Base-by-base conservation (phyloP, 2,329 filamentous ascomycete species). In the Aspergillus fumigatiaffinis region DNA sequence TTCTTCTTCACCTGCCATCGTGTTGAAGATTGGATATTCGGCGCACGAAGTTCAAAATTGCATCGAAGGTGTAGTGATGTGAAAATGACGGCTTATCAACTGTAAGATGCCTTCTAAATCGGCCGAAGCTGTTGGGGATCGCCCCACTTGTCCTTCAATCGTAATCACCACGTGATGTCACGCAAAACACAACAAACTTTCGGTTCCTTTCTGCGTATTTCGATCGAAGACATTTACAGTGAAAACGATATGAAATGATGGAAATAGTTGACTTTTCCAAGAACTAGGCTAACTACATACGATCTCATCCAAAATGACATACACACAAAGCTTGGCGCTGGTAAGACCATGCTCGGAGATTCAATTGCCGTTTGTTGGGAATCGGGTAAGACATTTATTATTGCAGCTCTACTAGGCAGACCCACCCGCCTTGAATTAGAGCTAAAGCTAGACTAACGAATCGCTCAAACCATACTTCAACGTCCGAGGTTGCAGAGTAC, bases 71-170 rank as follows among this genome's bases (percentile, higher is more conserved):
- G 41, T n/a, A 21, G 8, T 21, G 32, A 38, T 7, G 32, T 7
- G 32, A 38, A 38, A 38, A 38, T n/a, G 32, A 17, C 32, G 5
- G 20, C n/a, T 25, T 28, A 52, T 32, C 42, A 38, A 38, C 14
- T 3, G 14, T 6, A 38, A 7, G 32, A 38, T 38, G 14, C 32
- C 32, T 17, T 46, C 42, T 46, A 17, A 17, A 25, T 4, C 14
- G 44, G 10, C 55, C 64, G 66, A 69, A 68, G 65, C 61, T 71
- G 71, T 72, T 73, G 71, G 70, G 68, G 56, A 62, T 62, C 61
- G 60, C 64, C 68, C 68, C 64, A 67, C 65, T 60, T 42, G 26
- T 10, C 28, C 35, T 20, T 35, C 48, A 53, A 53, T 47, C 44
- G 50, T 61, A 60, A 61, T 66, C 58, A 56, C 63, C 69, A 71